These are phyloP conservation scores for Bromus sterilis DNA, from an alignment of 176 grass and related monocot species.

Conservation along the genomic window DNA sequence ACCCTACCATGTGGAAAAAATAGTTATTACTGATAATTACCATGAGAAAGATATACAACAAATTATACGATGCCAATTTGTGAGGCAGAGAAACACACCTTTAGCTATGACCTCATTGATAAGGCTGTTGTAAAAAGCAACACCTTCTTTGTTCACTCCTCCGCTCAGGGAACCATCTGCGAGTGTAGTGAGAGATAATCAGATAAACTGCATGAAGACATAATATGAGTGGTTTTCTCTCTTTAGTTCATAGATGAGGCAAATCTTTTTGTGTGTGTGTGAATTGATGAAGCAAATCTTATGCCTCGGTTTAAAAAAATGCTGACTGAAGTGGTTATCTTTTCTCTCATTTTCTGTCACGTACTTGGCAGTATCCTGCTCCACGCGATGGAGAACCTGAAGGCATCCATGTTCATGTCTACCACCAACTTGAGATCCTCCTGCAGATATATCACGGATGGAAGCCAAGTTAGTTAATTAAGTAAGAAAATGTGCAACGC, in stretches of 20 bases:
- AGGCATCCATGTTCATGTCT: slow-evolving; percentile 61
- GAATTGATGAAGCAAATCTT: no score
- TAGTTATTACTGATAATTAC: no score
- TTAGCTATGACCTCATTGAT: slow-evolving; percentile 52
- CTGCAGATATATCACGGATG: slow-evolving; percentile 3
- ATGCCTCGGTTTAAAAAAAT: no score
- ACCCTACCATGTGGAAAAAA: slow-evolving; percentile 20
- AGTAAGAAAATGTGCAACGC: not conserved
- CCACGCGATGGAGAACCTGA: slow-evolving; percentile 61
- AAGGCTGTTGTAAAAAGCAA: slow-evolving; percentile 70
- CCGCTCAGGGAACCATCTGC: slow-evolving; percentile 51
- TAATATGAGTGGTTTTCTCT: no score
- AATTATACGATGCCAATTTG: not conserved
- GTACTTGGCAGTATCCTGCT: slow-evolving; percentile 48
- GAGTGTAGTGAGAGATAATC: not conserved
- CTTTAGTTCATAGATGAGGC: no score
- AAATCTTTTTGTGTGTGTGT: no score
- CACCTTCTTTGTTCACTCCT: slow-evolving; percentile 57
- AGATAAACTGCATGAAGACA: not conserved
- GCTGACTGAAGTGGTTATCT: no score
- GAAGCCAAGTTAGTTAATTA: not conserved
- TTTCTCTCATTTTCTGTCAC: not conserved
- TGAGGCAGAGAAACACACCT: not conserved
- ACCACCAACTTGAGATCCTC: slow-evolving; percentile 9
- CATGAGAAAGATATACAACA: no score